Evolutionary conservation across 2,329 filamentous ascomycete genomes (phyloP).

Genomic region (Arthrobotrys pseudoclavata): DNA sequence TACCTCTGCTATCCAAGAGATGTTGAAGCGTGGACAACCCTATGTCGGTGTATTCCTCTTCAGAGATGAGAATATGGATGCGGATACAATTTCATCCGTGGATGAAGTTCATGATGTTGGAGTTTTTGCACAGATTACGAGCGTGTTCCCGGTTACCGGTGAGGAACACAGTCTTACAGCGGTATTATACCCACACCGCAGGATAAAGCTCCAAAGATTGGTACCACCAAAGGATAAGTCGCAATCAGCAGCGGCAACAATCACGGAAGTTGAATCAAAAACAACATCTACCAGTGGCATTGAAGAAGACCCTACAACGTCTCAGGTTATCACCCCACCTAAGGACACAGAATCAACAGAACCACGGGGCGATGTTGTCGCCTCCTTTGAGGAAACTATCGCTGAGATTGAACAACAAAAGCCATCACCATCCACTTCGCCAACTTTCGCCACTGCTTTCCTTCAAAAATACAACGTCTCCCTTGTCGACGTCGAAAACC

Average conservation of each 20-base stretch:
- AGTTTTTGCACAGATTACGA: conserved; percentile 92
- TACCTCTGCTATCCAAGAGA: conserved; percentile 90
- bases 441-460: conserved; percentile 76
- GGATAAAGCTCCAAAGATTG: conserved; percentile 89
- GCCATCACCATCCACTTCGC: conserved; percentile 63
- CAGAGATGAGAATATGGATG: conserved; percentile 94
- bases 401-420: conserved; percentile 70
- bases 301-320: conserved; percentile 70
- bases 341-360: conserved; percentile 66
- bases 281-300: conserved; percentile 67
- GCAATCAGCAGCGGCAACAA: conserved; percentile 66
- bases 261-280: conserved; percentile 64
- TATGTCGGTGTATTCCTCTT: conserved; percentile 97
- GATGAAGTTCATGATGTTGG: conserved; percentile 96
- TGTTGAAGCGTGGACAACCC: conserved; percentile 95
- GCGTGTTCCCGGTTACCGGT: conserved; percentile 89
- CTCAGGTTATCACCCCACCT: conserved; percentile 74
- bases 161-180: conserved; percentile 89
- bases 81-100: conserved; percentile 89
- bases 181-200: conserved; percentile 93
- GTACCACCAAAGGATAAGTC: conserved; percentile 74
- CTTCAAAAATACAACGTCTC: conserved; percentile 91
- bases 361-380: conserved; percentile 90
- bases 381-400: conserved; percentile 90
- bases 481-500: conserved; percentile 93